Percentiles rank a stretch among this genome's conserved stretches.
These are phyloP conservation scores for Sicyos baderoa DNA, from an alignment of 306 rosid genomes.

Conservation along the genomic window DNA sequence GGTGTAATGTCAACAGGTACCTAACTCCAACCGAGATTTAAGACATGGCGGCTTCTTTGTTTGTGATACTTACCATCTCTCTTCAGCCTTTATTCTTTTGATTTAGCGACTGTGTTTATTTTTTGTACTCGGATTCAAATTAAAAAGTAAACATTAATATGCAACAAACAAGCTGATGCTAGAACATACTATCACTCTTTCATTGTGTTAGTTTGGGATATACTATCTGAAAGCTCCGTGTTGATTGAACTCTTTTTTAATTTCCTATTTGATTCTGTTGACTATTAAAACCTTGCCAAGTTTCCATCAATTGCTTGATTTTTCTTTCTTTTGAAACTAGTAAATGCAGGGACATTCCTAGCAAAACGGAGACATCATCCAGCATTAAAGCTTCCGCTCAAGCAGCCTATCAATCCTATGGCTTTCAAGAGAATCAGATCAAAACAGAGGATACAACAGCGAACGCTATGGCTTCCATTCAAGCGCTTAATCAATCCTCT, in stretches of 20 bases:
- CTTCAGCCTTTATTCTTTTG: not conserved
- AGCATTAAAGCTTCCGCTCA: slow-evolving; percentile 32
- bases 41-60: not conserved
- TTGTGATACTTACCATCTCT: not conserved
- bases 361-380: slow-evolving; percentile 31
- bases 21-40: not conserved
- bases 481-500: slow-evolving; percentile 38
- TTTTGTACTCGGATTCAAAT: not conserved
- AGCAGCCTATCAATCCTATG: slow-evolving; percentile 32
- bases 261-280: not conserved
- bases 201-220: not conserved
- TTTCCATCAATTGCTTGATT: not conserved
- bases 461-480: slow-evolving; percentile 32
- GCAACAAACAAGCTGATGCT: slow-evolving; percentile 6
- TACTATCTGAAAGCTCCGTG: not conserved
- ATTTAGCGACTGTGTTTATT: not conserved
- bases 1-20: slow-evolving; percentile 28
- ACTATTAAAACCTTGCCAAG: not conserved
- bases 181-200: too few relatives aligned
- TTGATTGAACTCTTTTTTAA: not conserved
- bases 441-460: slow-evolving; percentile 35
- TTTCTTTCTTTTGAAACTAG: slow-evolving; percentile 11
- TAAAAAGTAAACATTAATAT: not conserved
- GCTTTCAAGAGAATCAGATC: slow-evolving; percentile 48
- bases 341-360: slow-evolving; percentile 39